Conservation (phyloP, 371 early-diverging fungal genomes). For the Vairimorpha apis region DNA sequence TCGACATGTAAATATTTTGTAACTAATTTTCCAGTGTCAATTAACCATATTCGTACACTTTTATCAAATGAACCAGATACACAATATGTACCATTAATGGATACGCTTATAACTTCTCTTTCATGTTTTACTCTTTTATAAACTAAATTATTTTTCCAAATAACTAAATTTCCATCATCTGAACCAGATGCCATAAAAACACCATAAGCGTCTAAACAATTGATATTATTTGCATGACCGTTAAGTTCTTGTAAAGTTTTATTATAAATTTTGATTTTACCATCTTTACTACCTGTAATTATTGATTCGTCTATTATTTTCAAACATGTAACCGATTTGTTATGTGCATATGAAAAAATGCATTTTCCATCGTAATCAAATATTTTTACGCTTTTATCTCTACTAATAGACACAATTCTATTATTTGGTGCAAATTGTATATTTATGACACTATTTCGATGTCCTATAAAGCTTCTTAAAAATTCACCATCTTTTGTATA, state of each 20-base stretch:
- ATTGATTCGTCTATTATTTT: conserved; percentile 70
- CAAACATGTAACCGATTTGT: conserved; percentile 68
- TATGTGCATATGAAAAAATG: conserved; percentile 70
- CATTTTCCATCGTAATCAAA: conserved; percentile 72
- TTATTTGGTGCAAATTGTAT: conserved; percentile 73
- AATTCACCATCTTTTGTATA: conserved; percentile 63
- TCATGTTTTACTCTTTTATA: conserved; percentile 83
- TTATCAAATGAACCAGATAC: conserved; percentile 93
- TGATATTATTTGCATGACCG: conserved; percentile 78
- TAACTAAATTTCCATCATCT: conserved; percentile 65
- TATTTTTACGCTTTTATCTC: conserved; percentile 82
- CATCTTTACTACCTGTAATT: conserved; percentile 72
- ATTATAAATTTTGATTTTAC: conserved; percentile 67
- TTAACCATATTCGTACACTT: conserved; percentile 81
- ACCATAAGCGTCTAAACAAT: conserved; percentile 71
- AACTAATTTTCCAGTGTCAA: conserved; percentile 71
- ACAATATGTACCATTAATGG: conserved; percentile 77
- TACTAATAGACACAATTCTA: conserved; percentile 72
- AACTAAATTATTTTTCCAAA: conserved; percentile 69
- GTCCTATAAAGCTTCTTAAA: conserved; percentile 71
- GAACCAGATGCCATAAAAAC: conserved; percentile 63
- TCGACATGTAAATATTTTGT: conserved; percentile 78
- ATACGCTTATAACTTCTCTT: conserved; percentile 85
- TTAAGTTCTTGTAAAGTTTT: conserved; percentile 66
- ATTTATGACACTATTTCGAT: conserved; percentile 76